Conservation (phyloP, 148 eudicot genomes). For the Persicaria tinctoria region DNA sequence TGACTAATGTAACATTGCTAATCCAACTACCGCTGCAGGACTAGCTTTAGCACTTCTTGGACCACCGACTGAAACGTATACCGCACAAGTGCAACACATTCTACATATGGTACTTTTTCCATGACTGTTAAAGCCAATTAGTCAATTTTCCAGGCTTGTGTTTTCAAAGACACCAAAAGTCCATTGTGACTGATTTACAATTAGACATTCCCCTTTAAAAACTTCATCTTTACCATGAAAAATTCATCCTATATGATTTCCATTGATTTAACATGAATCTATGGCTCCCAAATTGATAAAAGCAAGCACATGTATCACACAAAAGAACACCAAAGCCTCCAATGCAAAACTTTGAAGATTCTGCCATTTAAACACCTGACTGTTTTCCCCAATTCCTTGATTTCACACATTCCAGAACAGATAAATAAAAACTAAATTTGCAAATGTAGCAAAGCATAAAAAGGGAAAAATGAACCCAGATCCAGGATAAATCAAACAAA, state of each 20-base stretch:
- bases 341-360: not conserved
- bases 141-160: not conserved
- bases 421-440: not conserved
- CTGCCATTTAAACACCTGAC: not conserved
- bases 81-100: not conserved
- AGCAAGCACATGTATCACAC: too few relatives aligned
- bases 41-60: constrained; percentile 9
- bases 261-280: too few relatives aligned
- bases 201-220: not conserved
- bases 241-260: not conserved
- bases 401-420: not conserved
- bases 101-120: not conserved
- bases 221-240: not conserved
- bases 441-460: not conserved
- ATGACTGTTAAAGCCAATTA: not conserved
- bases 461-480: not conserved
- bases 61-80: not conserved
- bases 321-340: not conserved
- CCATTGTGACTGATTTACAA: not conserved
- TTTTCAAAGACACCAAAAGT: not conserved
- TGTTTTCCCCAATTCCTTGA: not conserved
- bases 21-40: not conserved
- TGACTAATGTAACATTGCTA: not conserved
- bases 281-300: too few relatives aligned
- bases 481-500: not conserved